phyloP scores from a whole-genome alignment of 78 protist genomes.

The Emiliania huxleyi region DNA sequence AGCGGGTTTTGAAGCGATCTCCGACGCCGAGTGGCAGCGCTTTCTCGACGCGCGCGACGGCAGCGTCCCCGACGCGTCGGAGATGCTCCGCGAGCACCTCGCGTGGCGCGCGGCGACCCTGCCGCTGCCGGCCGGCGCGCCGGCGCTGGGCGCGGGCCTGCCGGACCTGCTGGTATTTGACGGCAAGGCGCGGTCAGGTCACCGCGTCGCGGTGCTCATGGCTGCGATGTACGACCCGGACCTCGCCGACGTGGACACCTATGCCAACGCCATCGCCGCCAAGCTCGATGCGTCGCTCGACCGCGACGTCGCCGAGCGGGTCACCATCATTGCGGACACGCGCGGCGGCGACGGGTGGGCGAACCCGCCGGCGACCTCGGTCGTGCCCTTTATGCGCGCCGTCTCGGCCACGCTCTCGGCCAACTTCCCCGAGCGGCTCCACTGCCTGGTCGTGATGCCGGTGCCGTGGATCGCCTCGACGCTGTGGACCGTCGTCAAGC shows the following conservation, averaged over 20 bases:
- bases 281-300: background rate
- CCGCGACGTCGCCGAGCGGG: background rate
- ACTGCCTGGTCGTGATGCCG: background rate
- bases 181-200: background rate
- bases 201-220: background rate
- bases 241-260: background rate
- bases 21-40: background rate
- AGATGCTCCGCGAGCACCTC: background rate
- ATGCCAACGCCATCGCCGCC: background rate
- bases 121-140: background rate
- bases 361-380: background rate
- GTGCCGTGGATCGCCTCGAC: background rate
- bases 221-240: background rate
- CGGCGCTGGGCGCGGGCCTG: background rate
- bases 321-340: background rate
- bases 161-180: background rate
- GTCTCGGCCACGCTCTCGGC: background rate
- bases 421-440: background rate
- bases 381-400: background rate
- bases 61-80: background rate
- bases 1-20: too few relatives aligned
- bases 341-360: background rate
- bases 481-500: background rate
- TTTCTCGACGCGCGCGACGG: background rate
- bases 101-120: background rate